These are phyloP conservation scores for Grammothele lineata DNA, from an alignment of 768 basidiomycete species.

Conservation along the genomic window DNA sequence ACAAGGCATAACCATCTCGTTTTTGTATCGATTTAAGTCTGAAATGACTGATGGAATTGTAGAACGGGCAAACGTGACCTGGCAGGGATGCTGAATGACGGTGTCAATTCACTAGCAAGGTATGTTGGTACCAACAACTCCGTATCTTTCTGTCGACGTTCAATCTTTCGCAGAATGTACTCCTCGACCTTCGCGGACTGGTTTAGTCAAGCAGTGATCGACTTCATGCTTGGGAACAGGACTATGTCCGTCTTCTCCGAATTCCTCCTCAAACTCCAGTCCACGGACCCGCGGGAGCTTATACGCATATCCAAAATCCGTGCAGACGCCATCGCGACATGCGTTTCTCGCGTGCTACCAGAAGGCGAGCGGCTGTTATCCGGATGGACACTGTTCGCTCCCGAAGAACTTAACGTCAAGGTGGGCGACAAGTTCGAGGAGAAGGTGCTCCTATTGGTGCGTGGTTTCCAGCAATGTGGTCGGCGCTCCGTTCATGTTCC, in stretches of 20 bases:
- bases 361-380: conserved; percentile 57
- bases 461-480: conserved; percentile 31
- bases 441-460: conserved; percentile 83
- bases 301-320: conserved; percentile 86
- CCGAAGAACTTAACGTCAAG: conserved; percentile 68
- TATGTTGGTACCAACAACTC: conserved; percentile 20
- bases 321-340: conserved; percentile 89
- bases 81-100: conserved; percentile 89
- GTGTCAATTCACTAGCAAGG: conserved; percentile 90
- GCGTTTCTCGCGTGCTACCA: conserved; percentile 49
- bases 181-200: conserved; percentile 91
- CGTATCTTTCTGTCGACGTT: background rate
- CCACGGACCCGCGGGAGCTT: conserved; percentile 89
- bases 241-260: conserved; percentile 88
- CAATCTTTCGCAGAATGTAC: conserved; percentile 55
- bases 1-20: conserved; percentile 52
- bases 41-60: conserved; percentile 3
- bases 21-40: background rate
- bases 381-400: conserved; percentile 92
- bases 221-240: conserved; percentile 86
- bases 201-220: conserved; percentile 95
- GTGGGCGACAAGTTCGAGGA: conserved; percentile 86
- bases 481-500: background rate
- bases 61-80: conserved; percentile 97
- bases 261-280: conserved; percentile 82